These are phyloP conservation scores for Cyberlindnera mrakii DNA, from an alignment of 805 yeast genomes.

Conservation along the genomic window DNA sequence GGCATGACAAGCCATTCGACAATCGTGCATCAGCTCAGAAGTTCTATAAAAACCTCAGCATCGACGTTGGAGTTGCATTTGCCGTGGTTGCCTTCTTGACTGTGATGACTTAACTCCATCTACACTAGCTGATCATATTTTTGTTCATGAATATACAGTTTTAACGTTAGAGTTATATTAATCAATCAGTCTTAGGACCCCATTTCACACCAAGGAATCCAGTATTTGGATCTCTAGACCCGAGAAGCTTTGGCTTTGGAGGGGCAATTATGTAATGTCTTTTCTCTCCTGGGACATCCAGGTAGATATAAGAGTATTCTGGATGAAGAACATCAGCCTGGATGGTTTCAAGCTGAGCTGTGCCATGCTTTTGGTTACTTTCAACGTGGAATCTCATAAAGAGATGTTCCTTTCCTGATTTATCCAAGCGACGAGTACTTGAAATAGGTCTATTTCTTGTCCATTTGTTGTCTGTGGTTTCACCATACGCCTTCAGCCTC, in stretches of 20 bases:
- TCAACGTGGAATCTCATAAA: conserved; percentile 85
- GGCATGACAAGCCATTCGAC: not conserved
- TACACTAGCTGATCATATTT: not conserved
- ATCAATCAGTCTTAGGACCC: conserved; percentile 65
- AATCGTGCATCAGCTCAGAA: conserved; percentile 4
- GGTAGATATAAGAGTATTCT: conserved; percentile 62
- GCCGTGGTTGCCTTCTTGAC: conserved; percentile 4
- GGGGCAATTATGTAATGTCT: conserved; percentile 70
- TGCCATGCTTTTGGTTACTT: conserved; percentile 56
- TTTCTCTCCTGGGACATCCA: conserved; percentile 68
- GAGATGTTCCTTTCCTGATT: conserved; percentile 74
- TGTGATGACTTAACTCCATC: not conserved
- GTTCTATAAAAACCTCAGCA: conserved; percentile 6
- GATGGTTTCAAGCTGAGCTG: conserved; percentile 75
- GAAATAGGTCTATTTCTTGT: conserved; percentile 82
- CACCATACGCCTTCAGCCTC: conserved; percentile 81
- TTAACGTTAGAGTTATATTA: not conserved
- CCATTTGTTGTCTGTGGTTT: conserved; percentile 65
- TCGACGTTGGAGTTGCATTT: conserved; percentile 4
- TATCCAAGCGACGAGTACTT: conserved; percentile 58
- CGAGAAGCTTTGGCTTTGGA: conserved; percentile 37
- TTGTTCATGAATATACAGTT: conserved; percentile 1
- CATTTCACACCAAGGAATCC: conserved; percentile 81
- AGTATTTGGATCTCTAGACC: conserved; percentile 30
- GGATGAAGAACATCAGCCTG: conserved; percentile 59